Evolutionary conservation across 2,329 filamentous ascomycete genomes (phyloP).

Genomic region (Aspergillus costaricaensis): DNA sequence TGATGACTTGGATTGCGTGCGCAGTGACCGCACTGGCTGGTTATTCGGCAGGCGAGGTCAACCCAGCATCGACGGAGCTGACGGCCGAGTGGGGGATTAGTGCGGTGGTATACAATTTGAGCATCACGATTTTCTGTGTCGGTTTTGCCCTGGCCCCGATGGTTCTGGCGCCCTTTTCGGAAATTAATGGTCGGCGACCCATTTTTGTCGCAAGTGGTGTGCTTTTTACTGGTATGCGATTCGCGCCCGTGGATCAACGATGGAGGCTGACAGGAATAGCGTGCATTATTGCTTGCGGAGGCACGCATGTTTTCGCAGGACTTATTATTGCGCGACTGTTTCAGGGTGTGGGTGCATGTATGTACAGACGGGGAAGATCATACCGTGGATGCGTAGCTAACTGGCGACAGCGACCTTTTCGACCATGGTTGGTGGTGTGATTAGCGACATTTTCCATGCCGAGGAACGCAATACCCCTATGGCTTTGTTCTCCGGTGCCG

Average conservation of each 20-base stretch:
- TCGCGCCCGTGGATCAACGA: background rate
- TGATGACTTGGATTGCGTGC: slow-evolving; percentile 74
- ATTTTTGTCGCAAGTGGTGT: slow-evolving; percentile 76
- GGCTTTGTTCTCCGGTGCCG: slow-evolving; percentile 80
- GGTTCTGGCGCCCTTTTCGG: slow-evolving; percentile 82
- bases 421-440: slow-evolving; percentile 89
- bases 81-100: slow-evolving; percentile 65
- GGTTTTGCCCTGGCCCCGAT: slow-evolving; percentile 85
- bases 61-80: slow-evolving; percentile 68
- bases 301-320: slow-evolving; percentile 68
- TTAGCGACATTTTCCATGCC: slow-evolving; percentile 80
- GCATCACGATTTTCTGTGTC: slow-evolving; percentile 78
- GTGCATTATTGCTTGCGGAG: slow-evolving; percentile 72
- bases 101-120: slow-evolving; percentile 66
- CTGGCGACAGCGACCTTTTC: slow-evolving; percentile 61
- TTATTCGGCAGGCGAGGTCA: slow-evolving; percentile 79
- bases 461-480: slow-evolving; percentile 83
- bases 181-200: slow-evolving; percentile 82
- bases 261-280: slow-evolving; percentile 24
- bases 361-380: slow-evolving; percentile 35
- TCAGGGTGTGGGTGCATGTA: slow-evolving; percentile 73
- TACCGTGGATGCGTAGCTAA: background rate
- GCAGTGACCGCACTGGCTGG: slow-evolving; percentile 75
- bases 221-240: slow-evolving; percentile 60
- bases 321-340: slow-evolving; percentile 77